Evolutionary conservation across 257 asterid species (phyloP).

Genomic region (Solanum megistacrolobum): DNA sequence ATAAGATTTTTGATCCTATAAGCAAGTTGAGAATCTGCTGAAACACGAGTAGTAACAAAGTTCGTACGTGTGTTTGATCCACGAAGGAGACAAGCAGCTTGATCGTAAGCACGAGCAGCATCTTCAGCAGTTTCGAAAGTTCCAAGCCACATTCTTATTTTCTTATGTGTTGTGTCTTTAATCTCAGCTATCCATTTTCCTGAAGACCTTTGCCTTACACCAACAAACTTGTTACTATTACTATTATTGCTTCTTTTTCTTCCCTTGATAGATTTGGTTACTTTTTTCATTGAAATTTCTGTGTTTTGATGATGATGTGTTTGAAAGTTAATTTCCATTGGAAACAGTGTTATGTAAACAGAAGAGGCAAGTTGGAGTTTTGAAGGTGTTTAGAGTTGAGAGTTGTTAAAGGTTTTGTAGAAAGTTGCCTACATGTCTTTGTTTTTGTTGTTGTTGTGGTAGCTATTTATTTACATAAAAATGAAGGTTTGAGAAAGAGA

Average conservation of each 20-base stretch:
- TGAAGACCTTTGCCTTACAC: conserved; percentile 64
- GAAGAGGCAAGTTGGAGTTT: neutral
- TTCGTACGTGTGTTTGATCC: conserved; percentile 59
- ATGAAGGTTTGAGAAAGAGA: neutral
- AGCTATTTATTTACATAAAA: neutral
- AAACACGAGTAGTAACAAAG: conserved; percentile 25
- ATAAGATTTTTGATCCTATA: conserved; percentile 40
- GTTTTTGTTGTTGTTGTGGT: neutral
- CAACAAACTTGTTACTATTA: conserved; percentile 27
- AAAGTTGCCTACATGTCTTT: neutral
- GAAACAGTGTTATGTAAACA: neutral
- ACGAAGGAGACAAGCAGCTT: conserved; percentile 56
- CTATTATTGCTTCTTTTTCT: conserved; percentile 16
- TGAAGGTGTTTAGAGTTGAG: neutral
- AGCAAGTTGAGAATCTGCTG: conserved; percentile 49
- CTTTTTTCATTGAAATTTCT: conserved; percentile 9
- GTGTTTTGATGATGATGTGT: conserved; percentile 2
- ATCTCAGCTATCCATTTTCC: conserved; percentile 79
- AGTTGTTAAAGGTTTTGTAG: neutral
- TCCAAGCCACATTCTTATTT: conserved; percentile 71
- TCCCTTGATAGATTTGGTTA: conserved; percentile 23
- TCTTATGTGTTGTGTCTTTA: conserved; percentile 51
- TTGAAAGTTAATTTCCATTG: conserved; percentile 48
- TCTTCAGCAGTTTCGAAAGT: conserved; percentile 54
- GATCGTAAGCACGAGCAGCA: conserved; percentile 64